phyloP scores from a whole-genome alignment of 805 yeast species.

The Yarrowia sp. region DNA sequence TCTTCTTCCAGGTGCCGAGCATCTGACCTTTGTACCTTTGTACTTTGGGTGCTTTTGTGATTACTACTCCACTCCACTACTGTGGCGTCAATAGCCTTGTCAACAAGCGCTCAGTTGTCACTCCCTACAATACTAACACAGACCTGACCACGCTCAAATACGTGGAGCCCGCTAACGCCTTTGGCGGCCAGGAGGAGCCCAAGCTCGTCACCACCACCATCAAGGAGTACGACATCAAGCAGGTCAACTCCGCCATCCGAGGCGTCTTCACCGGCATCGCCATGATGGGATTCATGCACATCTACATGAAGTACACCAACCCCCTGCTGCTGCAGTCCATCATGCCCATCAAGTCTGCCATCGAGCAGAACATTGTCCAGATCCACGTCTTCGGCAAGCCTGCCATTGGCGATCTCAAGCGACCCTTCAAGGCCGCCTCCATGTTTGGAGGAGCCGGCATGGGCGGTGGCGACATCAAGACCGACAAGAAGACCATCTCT shows the following conservation, averaged over 20 bases:
- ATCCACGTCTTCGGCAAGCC: constrained; percentile 82
- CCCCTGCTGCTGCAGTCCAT: constrained; percentile 94
- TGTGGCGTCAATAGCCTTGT: no score
- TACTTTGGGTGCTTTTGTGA: no score
- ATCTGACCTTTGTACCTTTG: no score
- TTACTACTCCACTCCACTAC: no score
- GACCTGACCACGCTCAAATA: constrained; percentile 87
- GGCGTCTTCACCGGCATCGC: constrained; percentile 85
- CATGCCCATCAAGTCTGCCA: constrained; percentile 83
- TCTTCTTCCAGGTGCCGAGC: no score
- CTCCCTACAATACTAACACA: not conserved
- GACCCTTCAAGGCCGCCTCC: constrained; percentile 92
- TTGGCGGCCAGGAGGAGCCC: constrained; percentile 67
- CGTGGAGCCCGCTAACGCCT: constrained; percentile 77
- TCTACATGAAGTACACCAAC: constrained; percentile 95
- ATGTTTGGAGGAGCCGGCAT: constrained; percentile 60
- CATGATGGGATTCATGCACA: constrained; percentile 98
- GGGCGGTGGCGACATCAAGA: constrained; percentile 52
- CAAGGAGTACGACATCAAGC: constrained; percentile 89
- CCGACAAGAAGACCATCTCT: constrained; percentile 84
- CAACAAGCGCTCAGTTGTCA: not conserved
- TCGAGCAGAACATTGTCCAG: constrained; percentile 86
- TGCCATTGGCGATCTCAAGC: constrained; percentile 85
- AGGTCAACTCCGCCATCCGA: constrained; percentile 75
- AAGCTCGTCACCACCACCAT: constrained; percentile 86